Conservation (phyloP, 306 rosid genomes). For the Mucuna pruriens region DNA sequence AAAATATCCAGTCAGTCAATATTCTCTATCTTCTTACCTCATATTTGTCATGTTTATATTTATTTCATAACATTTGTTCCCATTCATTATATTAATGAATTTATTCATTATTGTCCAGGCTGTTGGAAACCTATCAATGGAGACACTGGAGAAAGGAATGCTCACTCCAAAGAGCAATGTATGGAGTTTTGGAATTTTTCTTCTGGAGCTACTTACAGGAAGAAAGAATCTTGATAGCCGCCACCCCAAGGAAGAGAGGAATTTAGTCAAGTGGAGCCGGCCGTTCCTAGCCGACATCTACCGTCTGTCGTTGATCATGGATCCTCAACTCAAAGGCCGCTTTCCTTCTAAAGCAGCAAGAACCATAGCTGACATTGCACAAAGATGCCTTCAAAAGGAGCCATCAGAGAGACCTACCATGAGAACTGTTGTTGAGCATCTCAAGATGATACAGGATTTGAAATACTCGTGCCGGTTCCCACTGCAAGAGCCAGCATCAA, state of each 20-base stretch:
- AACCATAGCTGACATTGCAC: conserved; percentile 88
- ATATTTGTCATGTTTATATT: conserved; percentile 1
- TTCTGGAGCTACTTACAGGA: conserved; percentile 91
- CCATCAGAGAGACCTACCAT: conserved; percentile 96
- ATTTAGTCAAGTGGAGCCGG: conserved; percentile 94
- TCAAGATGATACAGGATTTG: conserved; percentile 79
- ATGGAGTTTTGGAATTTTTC: conserved; percentile 93
- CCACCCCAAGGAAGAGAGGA: conserved; percentile 94
- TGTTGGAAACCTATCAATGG: conserved; percentile 87
- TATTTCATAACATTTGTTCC: conserved; percentile 11
- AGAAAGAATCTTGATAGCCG: conserved; percentile 90
- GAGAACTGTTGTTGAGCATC: conserved; percentile 84
- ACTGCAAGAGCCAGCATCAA: conserved; percentile 75
- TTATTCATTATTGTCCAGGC: conserved; percentile 59
- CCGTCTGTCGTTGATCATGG: conserved; percentile 91
- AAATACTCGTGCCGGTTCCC: conserved; percentile 87
- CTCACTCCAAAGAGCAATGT: conserved; percentile 98
- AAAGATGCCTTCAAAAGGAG: conserved; percentile 89
- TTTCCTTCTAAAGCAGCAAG: conserved; percentile 92
- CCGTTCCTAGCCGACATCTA: conserved; percentile 85
- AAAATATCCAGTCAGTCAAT: conserved; percentile 17
- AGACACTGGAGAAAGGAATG: conserved; percentile 94
- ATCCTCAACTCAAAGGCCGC: conserved; percentile 88
- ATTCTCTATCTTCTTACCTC: conserved; percentile 12
- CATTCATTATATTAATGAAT: conserved; percentile 20